Evolutionary conservation across 2,329 filamentous ascomycete genomes (phyloP).

Genomic region (Shiraia bambusicola): DNA sequence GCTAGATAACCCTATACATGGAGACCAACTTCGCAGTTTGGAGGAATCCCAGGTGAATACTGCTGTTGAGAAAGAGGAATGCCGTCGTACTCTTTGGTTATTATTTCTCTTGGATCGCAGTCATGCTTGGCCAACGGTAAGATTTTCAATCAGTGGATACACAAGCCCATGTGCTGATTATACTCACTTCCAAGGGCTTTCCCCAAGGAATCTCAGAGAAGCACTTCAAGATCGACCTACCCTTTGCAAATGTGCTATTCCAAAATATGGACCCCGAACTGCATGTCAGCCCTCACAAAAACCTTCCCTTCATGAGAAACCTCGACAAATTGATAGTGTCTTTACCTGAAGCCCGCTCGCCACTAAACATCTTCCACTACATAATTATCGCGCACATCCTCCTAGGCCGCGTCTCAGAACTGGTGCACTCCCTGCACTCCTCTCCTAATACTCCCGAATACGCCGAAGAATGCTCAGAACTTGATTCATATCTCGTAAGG

Average conservation of each 20-base stretch:
- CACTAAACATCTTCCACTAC: conserved; percentile 26
- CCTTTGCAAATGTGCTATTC: conserved; percentile 24
- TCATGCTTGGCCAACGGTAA: conserved; percentile 26
- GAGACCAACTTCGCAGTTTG: neutral
- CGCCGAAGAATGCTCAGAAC: conserved; percentile 22
- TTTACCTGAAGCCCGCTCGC: conserved; percentile 6
- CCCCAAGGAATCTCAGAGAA: conserved; percentile 30
- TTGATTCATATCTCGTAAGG: conserved; percentile 26
- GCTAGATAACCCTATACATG: neutral
- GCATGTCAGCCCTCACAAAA: neutral
- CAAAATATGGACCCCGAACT: conserved; percentile 18
- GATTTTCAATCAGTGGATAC: neutral
- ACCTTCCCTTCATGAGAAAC: conserved; percentile 25
- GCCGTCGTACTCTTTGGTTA: conserved; percentile 33
- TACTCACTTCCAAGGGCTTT: conserved; percentile 15
- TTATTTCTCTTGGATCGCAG: conserved; percentile 34
- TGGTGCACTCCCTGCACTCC: conserved; percentile 31
- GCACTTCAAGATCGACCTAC: conserved; percentile 37
- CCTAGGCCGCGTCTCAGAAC: conserved; percentile 30
- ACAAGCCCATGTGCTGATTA: neutral
- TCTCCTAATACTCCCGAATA: conserved; percentile 24
- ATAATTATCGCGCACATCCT: conserved; percentile 29
- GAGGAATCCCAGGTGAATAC: conserved; percentile 8
- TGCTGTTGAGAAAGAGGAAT: conserved; percentile 30
- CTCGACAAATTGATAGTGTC: conserved; percentile 22